phyloP scores from a whole-genome alignment of 108 stramenopile species.

The Cyclostephanos invisitatus region DNA sequence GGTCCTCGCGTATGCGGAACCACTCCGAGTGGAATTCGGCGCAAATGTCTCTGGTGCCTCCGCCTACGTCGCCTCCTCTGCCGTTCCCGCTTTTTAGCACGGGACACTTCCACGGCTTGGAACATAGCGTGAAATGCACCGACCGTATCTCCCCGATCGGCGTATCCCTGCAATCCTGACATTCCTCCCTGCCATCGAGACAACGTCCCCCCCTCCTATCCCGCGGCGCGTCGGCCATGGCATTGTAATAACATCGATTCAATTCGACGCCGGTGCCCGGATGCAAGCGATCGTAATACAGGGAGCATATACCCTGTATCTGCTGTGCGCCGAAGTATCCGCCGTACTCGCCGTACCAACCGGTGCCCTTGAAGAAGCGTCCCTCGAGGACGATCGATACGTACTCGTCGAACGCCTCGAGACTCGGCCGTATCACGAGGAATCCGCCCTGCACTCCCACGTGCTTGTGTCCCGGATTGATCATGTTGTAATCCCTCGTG shows the following conservation, averaged over 20 bases:
- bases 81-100: background rate
- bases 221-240: constrained; percentile 88
- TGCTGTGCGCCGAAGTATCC: constrained; percentile 57
- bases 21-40: constrained; percentile 42
- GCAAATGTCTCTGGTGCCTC: constrained; percentile 16
- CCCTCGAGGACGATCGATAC: constrained; percentile 58
- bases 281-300: constrained; percentile 74
- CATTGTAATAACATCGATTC: constrained; percentile 90
- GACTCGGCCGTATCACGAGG: constrained; percentile 54
- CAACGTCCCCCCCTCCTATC: constrained; percentile 43
- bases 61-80: background rate
- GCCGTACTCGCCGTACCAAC: constrained; percentile 63
- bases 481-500: constrained; percentile 57
- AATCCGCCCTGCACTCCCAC: constrained; percentile 78
- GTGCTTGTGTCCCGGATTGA: constrained; percentile 54
- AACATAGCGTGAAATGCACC: constrained; percentile 90
- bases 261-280: constrained; percentile 68
- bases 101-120: constrained; percentile 90
- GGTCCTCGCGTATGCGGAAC: constrained; percentile 48
- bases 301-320: constrained; percentile 83
- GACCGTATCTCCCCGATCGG: constrained; percentile 58
- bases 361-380: constrained; percentile 46
- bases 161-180: constrained; percentile 73
- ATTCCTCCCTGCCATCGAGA: constrained; percentile 49
- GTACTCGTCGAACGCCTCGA: constrained; percentile 55